Evolutionary conservation across 495 filamentous ascomycete species (phyloP), one percentile per base, ranked within the genome.

Genomic region (Aspergillus bridgeri): DNA sequence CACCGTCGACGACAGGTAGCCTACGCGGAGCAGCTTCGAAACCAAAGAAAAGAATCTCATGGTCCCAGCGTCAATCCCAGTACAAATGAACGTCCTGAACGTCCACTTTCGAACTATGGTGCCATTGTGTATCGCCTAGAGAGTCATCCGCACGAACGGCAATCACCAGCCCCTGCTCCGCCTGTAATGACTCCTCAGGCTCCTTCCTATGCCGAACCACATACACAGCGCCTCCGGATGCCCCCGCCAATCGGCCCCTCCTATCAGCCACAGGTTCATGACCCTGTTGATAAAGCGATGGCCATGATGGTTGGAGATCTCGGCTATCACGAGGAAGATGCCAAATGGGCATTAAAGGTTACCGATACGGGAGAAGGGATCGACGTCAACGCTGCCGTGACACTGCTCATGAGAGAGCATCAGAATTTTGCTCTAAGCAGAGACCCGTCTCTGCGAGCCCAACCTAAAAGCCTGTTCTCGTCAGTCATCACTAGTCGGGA

Each of bases 351-450:
- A 9, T 63, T 83, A 9, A 80, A 80, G 27, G 74, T 80, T 51
- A 81, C 78, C 0, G 80, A 83, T 56, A 79, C 68, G 1, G 80
- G 80, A 18, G 79, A 83, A 25, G 74, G 74, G 2, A 74, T 83
- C 20, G 73, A 81, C 48, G 69, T 71, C n/a, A 61, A 74, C 25
- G 73, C 69, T 7, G 80, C 80, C 0, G 65, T 80, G 9, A 62
- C 70, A 19, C 59, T 79, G 27, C 70, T 83, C n/a, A 61, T 75
- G 5, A 60, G 69, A 20, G 73, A 81, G 48, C 63, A 72, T n/a
- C 73, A 75, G 53, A 75, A 68, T 25, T 47, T 15, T 65, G 8
- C 29, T 11, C 8, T 33, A 33, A 25, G 47, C 21, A 24, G 20
- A 17, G 20, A 24, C 22, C 20, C 22, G 19, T 49, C 47, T 49